Evolutionary conservation across 768 basidiomycete genomes (phyloP).

Genomic region (Pleurotus salmoneostramineus): DNA sequence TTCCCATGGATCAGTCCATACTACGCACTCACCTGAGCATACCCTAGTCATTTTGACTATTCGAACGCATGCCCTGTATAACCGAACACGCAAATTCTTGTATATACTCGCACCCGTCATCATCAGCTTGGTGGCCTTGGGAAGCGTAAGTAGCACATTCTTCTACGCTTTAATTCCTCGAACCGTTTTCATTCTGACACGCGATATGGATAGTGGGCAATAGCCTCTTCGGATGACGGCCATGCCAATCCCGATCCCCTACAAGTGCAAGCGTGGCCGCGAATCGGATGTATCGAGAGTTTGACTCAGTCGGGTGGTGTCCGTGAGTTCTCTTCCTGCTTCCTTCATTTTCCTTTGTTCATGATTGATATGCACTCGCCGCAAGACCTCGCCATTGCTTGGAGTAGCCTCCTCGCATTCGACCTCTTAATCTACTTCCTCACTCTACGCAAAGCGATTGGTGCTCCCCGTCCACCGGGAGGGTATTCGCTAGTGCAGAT

Average conservation of each 20-base stretch:
- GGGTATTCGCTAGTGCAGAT: not conserved
- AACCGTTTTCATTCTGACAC: not conserved
- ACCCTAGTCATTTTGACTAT: slow-evolving; percentile 34
- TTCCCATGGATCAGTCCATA: not conserved
- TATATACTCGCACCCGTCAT: slow-evolving; percentile 22
- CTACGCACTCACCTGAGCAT: not conserved
- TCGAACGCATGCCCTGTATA: slow-evolving; percentile 40
- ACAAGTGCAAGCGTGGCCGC: slow-evolving; percentile 2
- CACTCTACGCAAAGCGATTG: not conserved
- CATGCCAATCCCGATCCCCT: slow-evolving; percentile 1
- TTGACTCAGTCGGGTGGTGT: slow-evolving; percentile 1
- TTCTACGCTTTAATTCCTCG: not conserved
- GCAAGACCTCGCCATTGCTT: slow-evolving; percentile 1
- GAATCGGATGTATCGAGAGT: slow-evolving; percentile 3
- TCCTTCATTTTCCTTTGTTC: not conserved
- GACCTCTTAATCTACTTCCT: slow-evolving; percentile 1
- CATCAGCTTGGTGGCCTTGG: slow-evolving; percentile 18
- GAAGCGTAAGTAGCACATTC: slow-evolving; percentile 23
- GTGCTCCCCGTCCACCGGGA: not conserved
- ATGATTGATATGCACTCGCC: not conserved
- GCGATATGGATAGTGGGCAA: slow-evolving; percentile 21
- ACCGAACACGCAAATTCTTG: slow-evolving; percentile 26
- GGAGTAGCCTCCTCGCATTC: not conserved
- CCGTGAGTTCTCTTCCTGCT: not conserved
- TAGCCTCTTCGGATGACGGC: slow-evolving; percentile 7